phyloP scores from a whole-genome alignment of 306 rosid genomes.

The Sesbania bispinosa region DNA sequence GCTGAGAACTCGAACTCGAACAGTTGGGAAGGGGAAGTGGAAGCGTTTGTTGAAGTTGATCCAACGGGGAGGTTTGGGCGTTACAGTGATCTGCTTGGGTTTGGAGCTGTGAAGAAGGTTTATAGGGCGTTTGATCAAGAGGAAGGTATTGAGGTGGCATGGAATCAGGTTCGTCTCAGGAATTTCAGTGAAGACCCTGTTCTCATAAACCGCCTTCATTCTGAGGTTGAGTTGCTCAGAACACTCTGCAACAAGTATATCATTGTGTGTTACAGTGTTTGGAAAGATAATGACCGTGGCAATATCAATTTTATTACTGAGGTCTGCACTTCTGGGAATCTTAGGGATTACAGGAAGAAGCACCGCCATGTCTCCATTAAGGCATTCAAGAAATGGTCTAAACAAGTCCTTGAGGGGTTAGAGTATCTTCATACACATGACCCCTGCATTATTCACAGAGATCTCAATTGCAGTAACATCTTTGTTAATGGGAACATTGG shows the following conservation, averaged over 20 bases:
- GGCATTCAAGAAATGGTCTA: slow-evolving; percentile 95
- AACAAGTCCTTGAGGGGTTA: slow-evolving; percentile 86
- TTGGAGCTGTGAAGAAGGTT: slow-evolving; percentile 86
- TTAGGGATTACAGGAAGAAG: slow-evolving; percentile 84
- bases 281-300: slow-evolving; percentile 63
- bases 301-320: slow-evolving; percentile 82
- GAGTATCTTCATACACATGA: slow-evolving; percentile 88
- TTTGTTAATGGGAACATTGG: slow-evolving; percentile 86
- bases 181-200: slow-evolving; percentile 61
- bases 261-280: slow-evolving; percentile 74
- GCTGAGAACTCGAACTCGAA: slow-evolving; percentile 50
- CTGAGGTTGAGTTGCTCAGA: slow-evolving; percentile 70
- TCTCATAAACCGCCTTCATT: slow-evolving; percentile 59
- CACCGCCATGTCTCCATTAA: slow-evolving; percentile 76
- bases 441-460: slow-evolving; percentile 90
- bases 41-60: slow-evolving; percentile 78
- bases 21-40: slow-evolving; percentile 42
- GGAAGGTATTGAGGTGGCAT: slow-evolving; percentile 93
- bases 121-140: slow-evolving; percentile 86
- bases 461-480: slow-evolving; percentile 95
- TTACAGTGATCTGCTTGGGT: slow-evolving; percentile 67
- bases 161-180: slow-evolving; percentile 83
- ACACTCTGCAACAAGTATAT: slow-evolving; percentile 62
- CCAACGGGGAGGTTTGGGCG: slow-evolving; percentile 85
- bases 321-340: slow-evolving; percentile 80